A percentile compares a stretch with the other conserved stretches of the same genome.
Conservation (phyloP, 148 eudicot species). For the Linanthus parryae region DNA sequence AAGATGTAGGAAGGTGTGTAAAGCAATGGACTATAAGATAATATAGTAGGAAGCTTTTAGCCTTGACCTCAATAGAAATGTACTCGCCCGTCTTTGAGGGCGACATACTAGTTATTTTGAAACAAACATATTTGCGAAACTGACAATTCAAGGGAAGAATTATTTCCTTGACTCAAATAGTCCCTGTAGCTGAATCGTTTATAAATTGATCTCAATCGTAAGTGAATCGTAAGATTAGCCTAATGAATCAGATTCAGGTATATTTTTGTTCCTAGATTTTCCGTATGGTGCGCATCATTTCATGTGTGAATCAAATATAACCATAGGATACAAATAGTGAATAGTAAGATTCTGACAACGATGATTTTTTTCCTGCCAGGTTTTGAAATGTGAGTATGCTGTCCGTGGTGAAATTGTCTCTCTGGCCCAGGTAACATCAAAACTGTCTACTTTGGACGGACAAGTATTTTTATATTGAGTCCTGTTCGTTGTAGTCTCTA, state of each 20-base stretch:
- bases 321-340: background rate
- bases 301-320: background rate
- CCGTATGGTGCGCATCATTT: background rate
- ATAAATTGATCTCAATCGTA: background rate
- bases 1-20: too few relatives aligned
- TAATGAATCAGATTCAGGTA: too few relatives aligned
- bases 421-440: slow-evolving; percentile 53
- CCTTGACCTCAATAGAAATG: too few relatives aligned
- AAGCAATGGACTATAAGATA: too few relatives aligned
- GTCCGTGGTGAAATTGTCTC: slow-evolving; percentile 91
- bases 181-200: background rate
- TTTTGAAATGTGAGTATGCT: slow-evolving; percentile 84
- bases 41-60: too few relatives aligned
- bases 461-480: background rate
- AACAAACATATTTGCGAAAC: too few relatives aligned
- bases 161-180: too few relatives aligned
- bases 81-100: too few relatives aligned
- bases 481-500: background rate
- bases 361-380: slow-evolving; percentile 30
- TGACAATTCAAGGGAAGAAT: too few relatives aligned
- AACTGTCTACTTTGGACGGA: background rate
- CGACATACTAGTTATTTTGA: too few relatives aligned
- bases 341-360: background rate
- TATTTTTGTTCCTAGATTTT: background rate
- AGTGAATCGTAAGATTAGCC: slow-evolving; percentile 2